phyloP scores from a whole-genome alignment of 2,329 filamentous ascomycete species.

The Calonectria pauciramosa region DNA sequence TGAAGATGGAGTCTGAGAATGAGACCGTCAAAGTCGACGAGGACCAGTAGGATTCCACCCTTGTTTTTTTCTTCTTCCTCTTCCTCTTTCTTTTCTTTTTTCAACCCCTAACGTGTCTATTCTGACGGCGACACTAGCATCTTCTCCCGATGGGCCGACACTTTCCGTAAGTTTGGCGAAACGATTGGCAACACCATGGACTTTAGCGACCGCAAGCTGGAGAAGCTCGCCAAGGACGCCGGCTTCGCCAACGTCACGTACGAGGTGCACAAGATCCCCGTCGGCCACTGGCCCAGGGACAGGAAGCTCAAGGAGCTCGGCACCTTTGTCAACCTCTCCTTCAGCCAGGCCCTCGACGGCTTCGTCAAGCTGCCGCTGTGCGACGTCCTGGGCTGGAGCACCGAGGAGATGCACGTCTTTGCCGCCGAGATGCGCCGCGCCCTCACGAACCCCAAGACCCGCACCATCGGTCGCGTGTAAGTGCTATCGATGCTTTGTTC shows the following conservation, averaged over 20 bases:
- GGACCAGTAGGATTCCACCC: constrained; percentile 23
- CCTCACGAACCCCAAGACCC: constrained; percentile 33
- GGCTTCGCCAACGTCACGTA: constrained; percentile 23
- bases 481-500: neutral
- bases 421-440: constrained; percentile 37
- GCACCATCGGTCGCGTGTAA: constrained; percentile 35
- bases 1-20: constrained; percentile 36
- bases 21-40: constrained; percentile 18
- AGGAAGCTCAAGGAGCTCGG: constrained; percentile 41
- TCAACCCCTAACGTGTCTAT: neutral
- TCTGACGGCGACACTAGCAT: constrained; percentile 9
- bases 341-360: constrained; percentile 41
- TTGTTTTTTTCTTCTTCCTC: neutral
- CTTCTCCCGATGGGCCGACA: constrained; percentile 34
- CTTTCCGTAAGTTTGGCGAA: constrained; percentile 32
- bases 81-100: too few species aligned
- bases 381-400: constrained; percentile 37
- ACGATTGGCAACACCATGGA: constrained; percentile 36
- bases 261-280: constrained; percentile 33
- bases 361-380: constrained; percentile 42
- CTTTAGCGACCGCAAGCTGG: constrained; percentile 35
- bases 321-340: constrained; percentile 37
- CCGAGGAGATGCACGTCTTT: constrained; percentile 40
- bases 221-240: constrained; percentile 29
- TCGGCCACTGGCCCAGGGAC: constrained; percentile 40